Percentiles rank a stretch among this genome's conserved stretches.
phyloP scores from a whole-genome alignment of 495 filamentous ascomycete genomes.

The Trichocladium antarcticum region DNA sequence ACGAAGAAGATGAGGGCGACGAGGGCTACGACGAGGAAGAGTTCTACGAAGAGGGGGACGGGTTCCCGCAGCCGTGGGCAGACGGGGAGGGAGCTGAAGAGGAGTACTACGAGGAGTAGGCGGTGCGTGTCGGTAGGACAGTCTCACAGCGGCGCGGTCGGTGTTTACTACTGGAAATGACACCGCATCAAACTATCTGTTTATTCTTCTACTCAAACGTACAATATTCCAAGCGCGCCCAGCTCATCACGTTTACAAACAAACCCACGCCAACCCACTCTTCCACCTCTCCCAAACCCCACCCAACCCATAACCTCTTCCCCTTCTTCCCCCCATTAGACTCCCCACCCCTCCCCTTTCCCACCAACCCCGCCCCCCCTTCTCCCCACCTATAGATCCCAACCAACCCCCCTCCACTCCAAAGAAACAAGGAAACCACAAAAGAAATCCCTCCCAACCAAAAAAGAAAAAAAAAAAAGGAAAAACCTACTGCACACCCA shows the following conservation, averaged over 20 bases:
- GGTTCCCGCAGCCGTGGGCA: background rate
- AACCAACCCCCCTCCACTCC: too few relatives aligned
- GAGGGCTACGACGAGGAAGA: slow-evolving; percentile 3
- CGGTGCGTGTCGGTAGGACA: too few relatives aligned
- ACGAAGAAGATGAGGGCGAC: slow-evolving; percentile 4
- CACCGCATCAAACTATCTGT: too few relatives aligned
- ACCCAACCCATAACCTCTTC: background rate
- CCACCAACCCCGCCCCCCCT: too few relatives aligned
- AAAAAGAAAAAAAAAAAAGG: background rate
- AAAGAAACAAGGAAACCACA: background rate
- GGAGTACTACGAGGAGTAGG: too few relatives aligned
- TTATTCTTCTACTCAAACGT: too few relatives aligned
- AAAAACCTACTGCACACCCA: slow-evolving; percentile 26
- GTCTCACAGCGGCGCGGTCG: too few relatives aligned
- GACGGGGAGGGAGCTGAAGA: background rate
- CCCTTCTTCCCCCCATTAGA: too few relatives aligned
- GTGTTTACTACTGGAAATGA: too few relatives aligned
- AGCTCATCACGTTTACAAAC: too few relatives aligned
- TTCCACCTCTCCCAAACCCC: background rate
- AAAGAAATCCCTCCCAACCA: background rate
- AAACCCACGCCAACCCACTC: too few relatives aligned
- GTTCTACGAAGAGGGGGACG: background rate
- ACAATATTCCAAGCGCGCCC: too few relatives aligned
- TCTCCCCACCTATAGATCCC: background rate
- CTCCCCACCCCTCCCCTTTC: background rate